A percentile compares a stretch with the other conserved stretches of the same genome.
Evolutionary conservation across 495 filamentous ascomycete genomes (phyloP).

Genomic region (Physcia stellaris): DNA sequence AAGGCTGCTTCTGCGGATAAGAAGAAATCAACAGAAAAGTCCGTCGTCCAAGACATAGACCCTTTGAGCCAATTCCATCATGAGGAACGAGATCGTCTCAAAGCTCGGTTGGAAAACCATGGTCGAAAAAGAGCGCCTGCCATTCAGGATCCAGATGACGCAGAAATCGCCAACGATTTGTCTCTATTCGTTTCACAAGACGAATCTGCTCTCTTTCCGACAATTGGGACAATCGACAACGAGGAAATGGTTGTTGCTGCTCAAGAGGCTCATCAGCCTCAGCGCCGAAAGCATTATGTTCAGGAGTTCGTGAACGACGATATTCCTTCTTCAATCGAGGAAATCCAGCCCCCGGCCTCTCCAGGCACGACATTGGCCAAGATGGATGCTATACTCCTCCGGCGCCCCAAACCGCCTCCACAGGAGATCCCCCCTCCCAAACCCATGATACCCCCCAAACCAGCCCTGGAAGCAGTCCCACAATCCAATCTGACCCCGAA

Average conservation of each 20-base stretch:
- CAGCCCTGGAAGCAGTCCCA: background rate
- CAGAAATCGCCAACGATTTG: background rate
- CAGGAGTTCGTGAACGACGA: no score
- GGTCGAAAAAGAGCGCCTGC: background rate
- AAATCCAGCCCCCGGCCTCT: background rate
- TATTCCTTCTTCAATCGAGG: background rate
- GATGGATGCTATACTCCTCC: background rate
- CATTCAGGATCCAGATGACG: no score
- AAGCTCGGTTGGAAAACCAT: slow-evolving; percentile 3
- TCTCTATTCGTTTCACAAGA: background rate
- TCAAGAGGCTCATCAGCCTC: background rate
- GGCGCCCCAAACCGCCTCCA: background rate
- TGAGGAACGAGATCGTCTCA: slow-evolving; percentile 1
- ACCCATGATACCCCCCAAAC: background rate
- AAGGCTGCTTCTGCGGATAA: background rate
- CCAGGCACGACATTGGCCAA: background rate
- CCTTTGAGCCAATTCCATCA: slow-evolving; percentile 2
- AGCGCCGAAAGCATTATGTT: no score
- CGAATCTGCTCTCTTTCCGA: background rate
- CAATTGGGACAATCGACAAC: background rate
- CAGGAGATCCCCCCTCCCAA: background rate
- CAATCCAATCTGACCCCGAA: background rate
- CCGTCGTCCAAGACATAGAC: background rate
- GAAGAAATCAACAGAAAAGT: background rate
- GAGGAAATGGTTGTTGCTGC: background rate